Percentiles rank a stretch among this genome's conserved stretches.
Conservation (phyloP, 768 basidiomycete genomes). For the Podaxis mareebaensis region DNA sequence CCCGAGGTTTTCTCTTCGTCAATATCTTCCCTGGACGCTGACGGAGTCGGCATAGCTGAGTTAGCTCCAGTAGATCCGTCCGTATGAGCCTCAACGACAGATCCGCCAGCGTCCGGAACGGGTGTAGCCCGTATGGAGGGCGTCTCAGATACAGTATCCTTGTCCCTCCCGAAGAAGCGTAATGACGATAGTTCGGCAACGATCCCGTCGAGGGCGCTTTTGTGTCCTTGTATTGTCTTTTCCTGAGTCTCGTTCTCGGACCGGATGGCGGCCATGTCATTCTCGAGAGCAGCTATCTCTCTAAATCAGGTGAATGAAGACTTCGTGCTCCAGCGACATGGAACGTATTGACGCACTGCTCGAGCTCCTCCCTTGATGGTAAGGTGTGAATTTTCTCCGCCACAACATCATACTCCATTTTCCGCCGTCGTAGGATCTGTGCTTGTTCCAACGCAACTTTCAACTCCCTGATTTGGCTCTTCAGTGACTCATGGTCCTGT, state of each 20-base stretch:
- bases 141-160: slow-evolving; percentile 46
- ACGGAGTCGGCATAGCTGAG: slow-evolving; percentile 18
- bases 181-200: slow-evolving; percentile 61
- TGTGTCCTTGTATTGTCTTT: slow-evolving; percentile 66
- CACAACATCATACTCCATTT: slow-evolving; percentile 85
- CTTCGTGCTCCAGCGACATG: not conserved
- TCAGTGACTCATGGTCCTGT: slow-evolving; percentile 66
- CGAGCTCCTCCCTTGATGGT: slow-evolving; percentile 74
- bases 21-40: slow-evolving; percentile 19
- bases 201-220: slow-evolving; percentile 64
- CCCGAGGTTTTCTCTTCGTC: slow-evolving; percentile 27
- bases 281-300: slow-evolving; percentile 68
- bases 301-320: slow-evolving; percentile 34
- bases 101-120: slow-evolving; percentile 17
- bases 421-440: slow-evolving; percentile 70
- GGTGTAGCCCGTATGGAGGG: slow-evolving; percentile 53
- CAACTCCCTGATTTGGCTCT: slow-evolving; percentile 74
- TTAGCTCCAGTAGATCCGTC: slow-evolving; percentile 9
- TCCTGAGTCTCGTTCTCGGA: slow-evolving; percentile 75
- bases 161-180: slow-evolving; percentile 70
- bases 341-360: slow-evolving; percentile 54
- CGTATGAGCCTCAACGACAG: slow-evolving; percentile 16
- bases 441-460: slow-evolving; percentile 78
- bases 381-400: slow-evolving; percentile 82
- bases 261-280: slow-evolving; percentile 74